Evolutionary conservation across 306 rosid species (phyloP), one percentile per base, ranked within the genome.

Genomic region (Dryas drummondii): DNA sequence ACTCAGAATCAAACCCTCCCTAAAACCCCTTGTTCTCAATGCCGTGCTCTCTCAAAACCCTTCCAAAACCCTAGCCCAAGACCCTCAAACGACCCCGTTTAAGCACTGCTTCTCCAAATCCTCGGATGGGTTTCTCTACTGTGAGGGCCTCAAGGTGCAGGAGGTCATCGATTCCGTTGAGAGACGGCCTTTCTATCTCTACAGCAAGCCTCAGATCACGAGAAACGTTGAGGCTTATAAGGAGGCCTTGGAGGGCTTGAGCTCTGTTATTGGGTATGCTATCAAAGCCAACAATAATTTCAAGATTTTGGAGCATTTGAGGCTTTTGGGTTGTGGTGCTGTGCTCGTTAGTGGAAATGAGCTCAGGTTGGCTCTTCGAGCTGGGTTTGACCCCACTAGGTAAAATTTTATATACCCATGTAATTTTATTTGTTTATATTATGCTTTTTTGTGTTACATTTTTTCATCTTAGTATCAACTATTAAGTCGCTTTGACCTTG

Each of bases 301-400:
- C 78, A 96, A 92, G 91, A 89, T 96, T 78, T 75, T 92, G 72
- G 90, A 96, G 81, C 98, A 96, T 82, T 83, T 96, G 89, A 87
- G 92, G 78, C 73, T 72, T 16, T 80, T 88, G 84, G 99, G 97
- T 79, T 92, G 96, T 66, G 97, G 97, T 60, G 99, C 97, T 65
- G 97, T 94, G 69, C 99, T 94, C 65, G 99, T 94, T 16, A 94
- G 99, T 82, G 99, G 97, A 19, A 94, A 94, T 48, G 99, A 94
- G 85, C 91, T 90, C 14, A 76, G 83, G 73, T 74, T 94, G 75
- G 97, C 99, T 71, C 96, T 90, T 71, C 87, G 68, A 50, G 96
- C 96, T 45, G 98, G 96, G 5, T 92, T 92, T 74, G 97, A 94
- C 46, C 98, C 99, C 73, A 89, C 90, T 40, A 92, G 80, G 99